A percentile compares a stretch with the other conserved stretches of the same genome.
These are phyloP conservation scores for Cystobasidium tubakii DNA, from an alignment of 768 basidiomycete genomes.

Conservation along the genomic window DNA sequence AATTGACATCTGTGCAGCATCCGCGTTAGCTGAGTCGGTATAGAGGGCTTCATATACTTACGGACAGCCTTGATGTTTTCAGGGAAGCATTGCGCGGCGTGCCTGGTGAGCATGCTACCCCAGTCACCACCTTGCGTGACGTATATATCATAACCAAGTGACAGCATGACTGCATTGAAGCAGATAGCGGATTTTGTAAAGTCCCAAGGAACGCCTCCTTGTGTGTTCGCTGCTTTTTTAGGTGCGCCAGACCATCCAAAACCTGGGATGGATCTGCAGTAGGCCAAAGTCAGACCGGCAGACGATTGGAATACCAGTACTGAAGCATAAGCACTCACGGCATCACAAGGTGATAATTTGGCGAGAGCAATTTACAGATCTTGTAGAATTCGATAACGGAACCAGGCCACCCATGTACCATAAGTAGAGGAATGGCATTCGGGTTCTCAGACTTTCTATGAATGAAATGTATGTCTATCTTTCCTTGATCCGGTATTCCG, in stretches of 20 bases:
- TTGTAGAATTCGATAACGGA: slow-evolving; percentile 45
- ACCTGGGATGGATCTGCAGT: slow-evolving; percentile 21
- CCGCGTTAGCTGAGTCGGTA: neutral
- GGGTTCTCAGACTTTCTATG: slow-evolving; percentile 42
- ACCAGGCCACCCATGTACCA: slow-evolving; percentile 47
- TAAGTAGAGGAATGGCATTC: slow-evolving; percentile 45
- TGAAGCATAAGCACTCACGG: neutral
- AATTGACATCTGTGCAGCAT: slow-evolving; percentile 12
- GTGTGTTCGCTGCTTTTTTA: slow-evolving; percentile 4
- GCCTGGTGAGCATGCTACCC: slow-evolving; percentile 36
- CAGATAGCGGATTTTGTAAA: slow-evolving; percentile 15
- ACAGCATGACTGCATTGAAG: slow-evolving; percentile 33
- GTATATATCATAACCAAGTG: slow-evolving; percentile 35
- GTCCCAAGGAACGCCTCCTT: slow-evolving; percentile 14
- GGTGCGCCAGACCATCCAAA: slow-evolving; percentile 30
- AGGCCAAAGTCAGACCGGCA: neutral
- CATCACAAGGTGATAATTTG: slow-evolving; percentile 26
- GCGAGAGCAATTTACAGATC: slow-evolving; percentile 16
- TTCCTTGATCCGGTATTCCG: slow-evolving; percentile 2
- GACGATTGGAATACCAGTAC: neutral
- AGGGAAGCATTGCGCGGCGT: slow-evolving; percentile 31
- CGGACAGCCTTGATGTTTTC: slow-evolving; percentile 30
- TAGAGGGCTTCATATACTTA: neutral
- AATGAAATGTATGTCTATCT: slow-evolving; percentile 44
- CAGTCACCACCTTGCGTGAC: slow-evolving; percentile 33